phyloP scores from a whole-genome alignment of 1,284 basidiomycete genomes.

The Ustilago esculenta region DNA sequence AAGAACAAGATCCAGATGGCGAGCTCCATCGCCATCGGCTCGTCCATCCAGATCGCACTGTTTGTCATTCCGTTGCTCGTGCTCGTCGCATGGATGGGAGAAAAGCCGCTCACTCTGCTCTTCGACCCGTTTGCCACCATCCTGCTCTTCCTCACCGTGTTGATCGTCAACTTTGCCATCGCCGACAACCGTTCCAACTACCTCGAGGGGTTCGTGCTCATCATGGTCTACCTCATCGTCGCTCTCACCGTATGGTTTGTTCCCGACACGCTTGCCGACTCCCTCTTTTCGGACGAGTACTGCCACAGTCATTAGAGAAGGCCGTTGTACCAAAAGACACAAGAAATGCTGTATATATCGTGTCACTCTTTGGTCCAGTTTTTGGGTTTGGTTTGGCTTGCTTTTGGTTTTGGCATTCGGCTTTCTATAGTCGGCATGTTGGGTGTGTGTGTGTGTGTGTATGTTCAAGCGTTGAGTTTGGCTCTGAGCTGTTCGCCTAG shows the following conservation, averaged over 20 bases:
- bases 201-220: conserved; percentile 55
- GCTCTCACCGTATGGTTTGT: conserved; percentile 55
- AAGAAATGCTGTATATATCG: too few species aligned
- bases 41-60: conserved; percentile 59
- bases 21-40: conserved; percentile 56
- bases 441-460: too few species aligned
- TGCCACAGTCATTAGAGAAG: conserved; percentile 15
- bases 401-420: too few species aligned
- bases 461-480: conserved; percentile 56
- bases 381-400: too few species aligned
- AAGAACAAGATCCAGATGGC: conserved; percentile 62
- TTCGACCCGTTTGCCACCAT: conserved; percentile 61
- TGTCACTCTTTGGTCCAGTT: neutral
- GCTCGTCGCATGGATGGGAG: conserved; percentile 59
- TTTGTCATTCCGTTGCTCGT: conserved; percentile 61
- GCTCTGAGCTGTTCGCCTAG: conserved; percentile 72
- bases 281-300: conserved; percentile 34
- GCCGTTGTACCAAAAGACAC: too few species aligned
- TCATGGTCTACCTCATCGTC: conserved; percentile 55
- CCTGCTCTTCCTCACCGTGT: conserved; percentile 51
- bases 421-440: too few species aligned
- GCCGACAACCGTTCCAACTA: conserved; percentile 57
- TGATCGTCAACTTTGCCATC: conserved; percentile 58
- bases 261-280: conserved; percentile 38
- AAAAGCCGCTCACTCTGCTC: conserved; percentile 53